Conservation (phyloP, 2,329 filamentous ascomycete species). For the Aspergillus texensis region DNA sequence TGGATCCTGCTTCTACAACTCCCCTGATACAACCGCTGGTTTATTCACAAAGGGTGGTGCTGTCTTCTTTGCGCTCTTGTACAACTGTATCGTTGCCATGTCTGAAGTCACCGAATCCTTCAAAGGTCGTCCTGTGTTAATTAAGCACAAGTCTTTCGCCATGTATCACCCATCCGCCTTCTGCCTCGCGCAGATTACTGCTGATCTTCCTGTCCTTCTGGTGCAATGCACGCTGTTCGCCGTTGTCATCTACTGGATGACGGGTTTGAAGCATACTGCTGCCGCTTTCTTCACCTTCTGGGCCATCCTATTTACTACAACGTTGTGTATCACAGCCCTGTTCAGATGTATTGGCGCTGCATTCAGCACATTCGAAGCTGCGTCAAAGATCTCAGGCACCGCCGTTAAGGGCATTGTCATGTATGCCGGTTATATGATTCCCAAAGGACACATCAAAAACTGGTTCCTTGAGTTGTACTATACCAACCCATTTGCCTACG, state of each 20-base stretch:
- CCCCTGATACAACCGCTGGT: constrained; percentile 59
- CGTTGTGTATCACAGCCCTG: constrained; percentile 59
- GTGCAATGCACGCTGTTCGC: constrained; percentile 63
- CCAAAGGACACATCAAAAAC: constrained; percentile 53
- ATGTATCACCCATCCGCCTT: constrained; percentile 58
- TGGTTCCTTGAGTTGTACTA: constrained; percentile 55
- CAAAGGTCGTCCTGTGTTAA: constrained; percentile 60
- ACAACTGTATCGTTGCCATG: constrained; percentile 64
- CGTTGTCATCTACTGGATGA: constrained; percentile 67
- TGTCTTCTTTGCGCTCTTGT: constrained; percentile 66
- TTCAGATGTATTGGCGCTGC: constrained; percentile 61
- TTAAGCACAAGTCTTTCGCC: constrained; percentile 62
- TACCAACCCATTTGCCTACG: constrained; percentile 44
- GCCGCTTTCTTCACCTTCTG: constrained; percentile 65
- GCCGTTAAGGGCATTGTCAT: constrained; percentile 40
- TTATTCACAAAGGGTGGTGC: constrained; percentile 67
- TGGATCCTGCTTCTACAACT: constrained; percentile 69
- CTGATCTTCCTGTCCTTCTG: constrained; percentile 58
- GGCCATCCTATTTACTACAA: constrained; percentile 52
- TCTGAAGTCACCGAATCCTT: constrained; percentile 68
- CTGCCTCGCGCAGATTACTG: constrained; percentile 47
- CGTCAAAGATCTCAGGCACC: constrained; percentile 56
- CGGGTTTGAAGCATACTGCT: constrained; percentile 56
- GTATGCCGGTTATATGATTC: constrained; percentile 49
- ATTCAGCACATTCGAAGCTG: constrained; percentile 60